Conservation (phyloP, 495 filamentous ascomycete genomes). For the Talaromyces proteolyticus region DNA sequence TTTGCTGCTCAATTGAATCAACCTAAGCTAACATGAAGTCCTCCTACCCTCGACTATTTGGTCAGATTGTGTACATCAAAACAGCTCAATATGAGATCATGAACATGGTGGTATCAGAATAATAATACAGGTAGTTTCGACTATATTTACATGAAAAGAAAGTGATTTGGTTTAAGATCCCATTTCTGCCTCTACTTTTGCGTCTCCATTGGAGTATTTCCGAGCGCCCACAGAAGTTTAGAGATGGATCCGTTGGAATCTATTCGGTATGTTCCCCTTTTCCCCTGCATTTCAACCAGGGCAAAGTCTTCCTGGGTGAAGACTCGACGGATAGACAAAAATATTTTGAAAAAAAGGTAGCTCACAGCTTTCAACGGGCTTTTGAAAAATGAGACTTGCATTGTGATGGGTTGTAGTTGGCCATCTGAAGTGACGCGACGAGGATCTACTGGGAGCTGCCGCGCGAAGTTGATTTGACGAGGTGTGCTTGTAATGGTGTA, state of each 20-base stretch:
- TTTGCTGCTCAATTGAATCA: no score
- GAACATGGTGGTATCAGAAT: background rate
- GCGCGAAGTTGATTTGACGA: constrained; percentile 31
- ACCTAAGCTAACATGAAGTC: no score
- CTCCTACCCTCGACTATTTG: no score
- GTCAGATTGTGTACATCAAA: background rate
- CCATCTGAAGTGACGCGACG: constrained; percentile 14
- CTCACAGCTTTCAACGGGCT: constrained; percentile 29
- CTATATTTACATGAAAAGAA: background rate
- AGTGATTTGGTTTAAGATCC: background rate
- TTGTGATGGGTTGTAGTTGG: constrained; percentile 6
- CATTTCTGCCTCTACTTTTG: background rate
- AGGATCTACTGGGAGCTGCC: constrained; percentile 18
- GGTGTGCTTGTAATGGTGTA: constrained; percentile 31
- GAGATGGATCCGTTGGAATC: constrained; percentile 34
- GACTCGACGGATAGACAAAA: constrained; percentile 32
- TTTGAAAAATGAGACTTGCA: constrained; percentile 26
- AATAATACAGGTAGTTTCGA: background rate
- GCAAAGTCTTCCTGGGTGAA: constrained; percentile 43
- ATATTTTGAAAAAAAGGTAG: constrained; percentile 25
- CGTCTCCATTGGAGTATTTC: constrained; percentile 12
- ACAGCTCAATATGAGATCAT: background rate
- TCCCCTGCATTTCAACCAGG: constrained; percentile 35
- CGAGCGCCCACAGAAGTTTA: constrained; percentile 29
- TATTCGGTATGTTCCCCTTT: constrained; percentile 30